Evolutionary conservation across 768 basidiomycete species (phyloP).

Genomic region (Amanita rimosa): DNA sequence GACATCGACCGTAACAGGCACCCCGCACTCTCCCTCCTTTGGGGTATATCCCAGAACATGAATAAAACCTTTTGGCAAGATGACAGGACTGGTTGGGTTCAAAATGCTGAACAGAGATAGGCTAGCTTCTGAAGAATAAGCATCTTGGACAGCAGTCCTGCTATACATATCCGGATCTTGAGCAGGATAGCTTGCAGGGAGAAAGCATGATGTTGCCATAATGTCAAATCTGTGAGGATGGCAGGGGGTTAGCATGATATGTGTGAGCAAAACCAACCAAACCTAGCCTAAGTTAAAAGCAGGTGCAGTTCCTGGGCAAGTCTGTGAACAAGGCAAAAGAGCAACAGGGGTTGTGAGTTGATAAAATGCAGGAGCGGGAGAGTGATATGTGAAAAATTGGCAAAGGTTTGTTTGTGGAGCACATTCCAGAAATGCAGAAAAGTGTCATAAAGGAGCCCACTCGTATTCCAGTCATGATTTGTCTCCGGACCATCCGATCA

Average conservation of each 20-base stretch:
- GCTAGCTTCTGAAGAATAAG: not conserved
- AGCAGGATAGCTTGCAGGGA: not conserved
- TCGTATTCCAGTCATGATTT: constrained; percentile 4
- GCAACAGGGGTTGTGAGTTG: constrained; percentile 7
- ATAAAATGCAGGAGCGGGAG: constrained; percentile 6
- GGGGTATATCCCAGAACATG: constrained; percentile 58
- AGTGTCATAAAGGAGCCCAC: constrained; percentile 5
- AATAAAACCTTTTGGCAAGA: constrained; percentile 43
- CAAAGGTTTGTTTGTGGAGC: constrained; percentile 5
- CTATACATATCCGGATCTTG: not conserved
- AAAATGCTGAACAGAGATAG: not conserved
- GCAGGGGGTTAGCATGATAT: constrained; percentile 1
- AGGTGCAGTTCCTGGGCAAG: not conserved
- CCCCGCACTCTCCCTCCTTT: constrained; percentile 49
- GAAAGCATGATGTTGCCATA: constrained; percentile 4
- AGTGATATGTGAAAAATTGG: constrained; percentile 6
- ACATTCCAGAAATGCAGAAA: constrained; percentile 5
- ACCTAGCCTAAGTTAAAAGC: constrained; percentile 6
- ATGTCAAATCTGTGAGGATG: constrained; percentile 1
- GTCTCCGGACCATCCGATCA: constrained; percentile 8
- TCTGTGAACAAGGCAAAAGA: constrained; percentile 6
- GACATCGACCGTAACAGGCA: constrained; percentile 55
- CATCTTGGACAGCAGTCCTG: not conserved
- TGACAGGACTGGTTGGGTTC: constrained; percentile 18
- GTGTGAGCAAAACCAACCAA: not conserved